Evolutionary conservation across 352 stramenopile species (phyloP).

Genomic region (Phytophthora sansomeana): DNA sequence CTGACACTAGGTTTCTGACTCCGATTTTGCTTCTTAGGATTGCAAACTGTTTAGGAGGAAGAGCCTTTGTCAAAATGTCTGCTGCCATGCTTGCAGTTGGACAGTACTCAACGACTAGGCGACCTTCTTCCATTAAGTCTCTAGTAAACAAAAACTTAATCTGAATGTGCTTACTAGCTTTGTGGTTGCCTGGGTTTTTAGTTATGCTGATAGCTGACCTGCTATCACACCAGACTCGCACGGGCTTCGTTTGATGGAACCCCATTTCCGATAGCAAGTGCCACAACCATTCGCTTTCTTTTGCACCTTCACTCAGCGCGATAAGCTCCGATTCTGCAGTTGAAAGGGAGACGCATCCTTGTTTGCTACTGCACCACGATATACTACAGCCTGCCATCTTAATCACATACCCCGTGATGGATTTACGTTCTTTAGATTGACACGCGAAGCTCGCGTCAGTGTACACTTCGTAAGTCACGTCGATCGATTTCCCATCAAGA

Average conservation of each 20-base stretch:
- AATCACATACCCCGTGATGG: not conserved
- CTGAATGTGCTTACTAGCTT: too few relatives aligned
- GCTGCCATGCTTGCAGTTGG: not conserved
- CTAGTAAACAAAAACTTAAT: not conserved
- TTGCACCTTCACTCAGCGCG: not conserved
- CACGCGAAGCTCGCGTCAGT: not conserved
- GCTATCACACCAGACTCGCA: constrained; percentile 6
- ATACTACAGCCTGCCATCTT: not conserved
- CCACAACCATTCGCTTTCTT: constrained; percentile 1
- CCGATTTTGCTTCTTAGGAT: not conserved
- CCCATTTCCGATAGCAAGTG: not conserved
- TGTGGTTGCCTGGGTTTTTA: not conserved
- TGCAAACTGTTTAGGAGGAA: not conserved
- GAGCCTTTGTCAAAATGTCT: not conserved
- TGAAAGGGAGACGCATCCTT: not conserved
- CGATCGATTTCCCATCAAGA: too few relatives aligned
- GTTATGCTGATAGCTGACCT: not conserved
- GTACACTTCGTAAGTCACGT: too few relatives aligned
- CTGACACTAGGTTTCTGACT: not conserved
- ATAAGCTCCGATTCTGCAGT: constrained; percentile 3
- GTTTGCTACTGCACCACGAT: constrained; percentile 1
- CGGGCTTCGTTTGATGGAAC: not conserved
- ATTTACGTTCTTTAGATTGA: constrained; percentile 12
- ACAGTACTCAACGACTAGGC: not conserved
- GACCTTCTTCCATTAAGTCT: not conserved